Evolutionary conservation across 495 filamentous ascomycete species (phyloP).

Genomic region (Xylaria longipes): DNA sequence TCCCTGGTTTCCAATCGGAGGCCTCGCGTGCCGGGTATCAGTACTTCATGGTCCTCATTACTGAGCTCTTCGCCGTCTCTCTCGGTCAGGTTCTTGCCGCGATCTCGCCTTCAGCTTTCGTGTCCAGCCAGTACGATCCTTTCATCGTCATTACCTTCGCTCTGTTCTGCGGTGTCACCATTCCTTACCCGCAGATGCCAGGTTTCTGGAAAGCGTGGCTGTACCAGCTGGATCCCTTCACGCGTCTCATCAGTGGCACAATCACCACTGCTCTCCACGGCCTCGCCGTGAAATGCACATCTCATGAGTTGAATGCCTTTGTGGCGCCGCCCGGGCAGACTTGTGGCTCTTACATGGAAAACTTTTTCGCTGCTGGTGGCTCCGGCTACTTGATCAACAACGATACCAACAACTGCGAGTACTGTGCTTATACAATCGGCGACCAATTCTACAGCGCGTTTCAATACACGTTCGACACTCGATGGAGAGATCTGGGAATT

Average conservation of each 20-base stretch:
- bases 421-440: constrained; percentile 78
- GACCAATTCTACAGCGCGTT: constrained; percentile 77
- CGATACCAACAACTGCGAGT: constrained; percentile 67
- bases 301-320: constrained; percentile 66
- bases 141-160: constrained; percentile 80
- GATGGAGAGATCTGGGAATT: constrained; percentile 85
- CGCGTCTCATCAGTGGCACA: constrained; percentile 79
- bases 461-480: constrained; percentile 64
- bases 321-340: constrained; percentile 62
- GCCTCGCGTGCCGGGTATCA: constrained; percentile 74
- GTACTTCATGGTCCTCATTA: constrained; percentile 81
- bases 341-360: constrained; percentile 76
- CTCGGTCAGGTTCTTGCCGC: constrained; percentile 73
- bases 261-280: constrained; percentile 76
- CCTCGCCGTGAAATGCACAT: constrained; percentile 63
- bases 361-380: constrained; percentile 68
- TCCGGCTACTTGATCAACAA: constrained; percentile 74
- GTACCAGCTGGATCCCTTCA: constrained; percentile 85
- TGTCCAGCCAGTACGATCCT: constrained; percentile 75
- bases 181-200: constrained; percentile 77
- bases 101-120: constrained; percentile 71
- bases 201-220: constrained; percentile 81
- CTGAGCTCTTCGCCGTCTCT: constrained; percentile 77
- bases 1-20: constrained; percentile 64
- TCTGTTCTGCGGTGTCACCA: constrained; percentile 84